phyloP scores from a whole-genome alignment of 192 early-diverging fungal genomes.

The Cladochytrium replicatum region DNA sequence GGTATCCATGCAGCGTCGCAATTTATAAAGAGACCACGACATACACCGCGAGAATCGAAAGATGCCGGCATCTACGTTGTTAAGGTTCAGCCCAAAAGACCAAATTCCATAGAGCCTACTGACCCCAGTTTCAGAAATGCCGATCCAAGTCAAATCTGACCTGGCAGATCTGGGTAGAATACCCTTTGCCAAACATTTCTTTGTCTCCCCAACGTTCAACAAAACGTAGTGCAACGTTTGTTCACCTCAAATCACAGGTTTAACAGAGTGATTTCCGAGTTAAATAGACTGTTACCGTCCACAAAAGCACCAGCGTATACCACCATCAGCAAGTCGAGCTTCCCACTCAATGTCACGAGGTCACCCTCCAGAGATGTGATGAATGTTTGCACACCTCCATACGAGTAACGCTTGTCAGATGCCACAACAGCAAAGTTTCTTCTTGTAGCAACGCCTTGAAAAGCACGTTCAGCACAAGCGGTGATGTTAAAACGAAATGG shows the following conservation, averaged over 20 bases:
- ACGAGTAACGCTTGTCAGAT: conserved; percentile 59
- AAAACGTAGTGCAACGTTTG: conserved; percentile 54
- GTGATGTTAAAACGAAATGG: conserved; percentile 1
- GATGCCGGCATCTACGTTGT: conserved; percentile 50
- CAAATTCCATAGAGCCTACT: conserved; percentile 4
- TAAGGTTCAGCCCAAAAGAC: conserved; percentile 2
- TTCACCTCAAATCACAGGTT: conserved; percentile 24
- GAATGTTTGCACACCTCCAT: conserved; percentile 67
- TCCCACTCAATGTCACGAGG: conserved; percentile 29
- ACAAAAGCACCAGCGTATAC: conserved; percentile 34
- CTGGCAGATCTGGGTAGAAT: conserved; percentile 52
- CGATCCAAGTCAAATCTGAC: conserved; percentile 64
- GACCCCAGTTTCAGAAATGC: conserved; percentile 71
- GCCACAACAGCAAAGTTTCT: conserved; percentile 54
- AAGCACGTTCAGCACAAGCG: no score
- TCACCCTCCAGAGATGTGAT: conserved; percentile 52
- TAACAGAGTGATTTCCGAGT: background rate
- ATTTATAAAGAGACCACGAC: conserved; percentile 62
- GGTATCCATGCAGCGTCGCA: conserved; percentile 72
- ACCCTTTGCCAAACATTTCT: conserved; percentile 45
- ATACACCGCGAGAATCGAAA: conserved; percentile 71
- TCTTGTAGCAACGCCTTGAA: conserved; percentile 68
- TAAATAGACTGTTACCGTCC: conserved; percentile 19
- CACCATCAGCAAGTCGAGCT: conserved; percentile 27
- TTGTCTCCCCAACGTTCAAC: conserved; percentile 44